Evolutionary conservation across 2,329 filamentous ascomycete genomes (phyloP), one percentile per base, ranked within the genome.

Genomic region (Nemania diffusa): DNA sequence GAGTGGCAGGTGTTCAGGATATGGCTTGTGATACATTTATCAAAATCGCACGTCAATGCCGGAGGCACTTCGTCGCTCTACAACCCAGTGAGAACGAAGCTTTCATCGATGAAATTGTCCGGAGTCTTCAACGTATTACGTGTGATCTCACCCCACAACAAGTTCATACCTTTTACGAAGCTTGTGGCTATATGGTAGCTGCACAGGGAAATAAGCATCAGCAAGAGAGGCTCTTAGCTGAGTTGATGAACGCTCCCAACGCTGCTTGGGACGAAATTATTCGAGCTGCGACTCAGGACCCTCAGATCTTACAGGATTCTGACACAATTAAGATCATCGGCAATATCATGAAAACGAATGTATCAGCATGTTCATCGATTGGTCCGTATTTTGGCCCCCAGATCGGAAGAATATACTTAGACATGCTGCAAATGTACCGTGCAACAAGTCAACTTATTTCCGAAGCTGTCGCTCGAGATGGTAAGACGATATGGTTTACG

Each of bases 21-120:
- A 99, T 99, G 97, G 96, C 96, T 76, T 99, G 96, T 79, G 97
- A 99, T 81, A 99, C 96, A 0, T 99, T 99, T 77, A 99, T 99
- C 82, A 99, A 99, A 85, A 99, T 99, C 78, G 97, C 96, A 27
- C 95, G 97, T 79, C 97, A 98, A 80, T 99, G 96, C 83, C 92
- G 96, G 78, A 91, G 96, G 64, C 97, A 99, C 80, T 99, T 99
- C 78, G 96, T 99, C 69, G 94, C 95, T 17, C 86, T 97, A 37
- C 96, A 99, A 80, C 93, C 95, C 22, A 96, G 94, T 70, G 96
- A 99, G 84, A 91, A 84, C 60, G 96, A 99, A 80, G 93, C 96
- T 0, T 99, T 99, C 78, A 99, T 99, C 70, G 96, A 99, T 78
- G 96, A 99, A 82, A 99, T 99, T 74, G 95, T 99, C 57, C 88